phyloP scores from a whole-genome alignment of 208 protist species.

The Strigomonas culicis region DNA sequence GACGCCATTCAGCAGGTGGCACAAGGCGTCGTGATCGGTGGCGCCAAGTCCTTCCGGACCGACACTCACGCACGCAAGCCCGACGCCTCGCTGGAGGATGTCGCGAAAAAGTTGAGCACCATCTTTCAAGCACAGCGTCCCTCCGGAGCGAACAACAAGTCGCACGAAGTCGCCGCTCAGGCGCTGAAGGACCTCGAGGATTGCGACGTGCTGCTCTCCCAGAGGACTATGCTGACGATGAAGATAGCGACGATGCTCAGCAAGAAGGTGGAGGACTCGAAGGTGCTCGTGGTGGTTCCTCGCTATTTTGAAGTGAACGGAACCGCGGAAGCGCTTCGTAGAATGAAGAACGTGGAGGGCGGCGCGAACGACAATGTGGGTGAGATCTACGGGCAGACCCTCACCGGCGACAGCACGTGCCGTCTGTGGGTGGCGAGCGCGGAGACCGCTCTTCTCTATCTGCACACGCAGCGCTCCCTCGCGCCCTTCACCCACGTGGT shows the following conservation, averaged over 20 bases:
- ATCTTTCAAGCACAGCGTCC: conserved; percentile 9
- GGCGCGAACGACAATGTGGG: conserved; percentile 31
- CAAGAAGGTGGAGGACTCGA: conserved; percentile 19
- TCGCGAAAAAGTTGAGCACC: conserved; percentile 36
- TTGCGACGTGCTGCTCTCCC: conserved; percentile 5
- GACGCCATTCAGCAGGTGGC: conserved; percentile 78
- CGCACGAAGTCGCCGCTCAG: conserved; percentile 9
- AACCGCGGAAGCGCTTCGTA: conserved; percentile 39
- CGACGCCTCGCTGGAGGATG: conserved; percentile 25
- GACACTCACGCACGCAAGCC: conserved; percentile 40
- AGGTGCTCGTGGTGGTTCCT: conserved; percentile 81
- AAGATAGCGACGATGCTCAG: conserved; percentile 37
- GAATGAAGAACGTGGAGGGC: conserved; percentile 8
- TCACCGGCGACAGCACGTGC: conserved; percentile 34
- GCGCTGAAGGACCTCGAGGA: conserved; percentile 21
- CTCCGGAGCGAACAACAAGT: not conserved
- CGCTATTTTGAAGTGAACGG: conserved; percentile 65
- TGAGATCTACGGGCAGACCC: conserved; percentile 58
- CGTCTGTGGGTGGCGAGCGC: conserved; percentile 77
- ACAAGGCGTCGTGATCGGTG: conserved; percentile 77
- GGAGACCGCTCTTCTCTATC: conserved; percentile 70
- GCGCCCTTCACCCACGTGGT: conserved; percentile 84
- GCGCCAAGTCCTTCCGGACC: conserved; percentile 61
- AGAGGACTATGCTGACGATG: conserved; percentile 34
- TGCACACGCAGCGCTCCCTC: conserved; percentile 54